Evolutionary conservation across 805 yeast species (phyloP).

Genomic region (Candida coquimbonensis): DNA sequence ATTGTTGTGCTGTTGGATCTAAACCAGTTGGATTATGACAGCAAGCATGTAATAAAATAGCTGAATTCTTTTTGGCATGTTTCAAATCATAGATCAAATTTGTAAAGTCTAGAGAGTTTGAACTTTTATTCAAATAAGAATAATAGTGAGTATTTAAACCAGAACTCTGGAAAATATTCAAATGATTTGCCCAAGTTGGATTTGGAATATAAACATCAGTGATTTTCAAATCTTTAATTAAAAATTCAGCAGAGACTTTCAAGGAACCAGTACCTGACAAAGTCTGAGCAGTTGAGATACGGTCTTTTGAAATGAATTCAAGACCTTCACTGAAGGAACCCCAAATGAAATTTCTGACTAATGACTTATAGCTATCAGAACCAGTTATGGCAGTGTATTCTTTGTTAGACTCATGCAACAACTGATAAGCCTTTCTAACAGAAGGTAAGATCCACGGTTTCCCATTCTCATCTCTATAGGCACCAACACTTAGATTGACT

Average conservation of each 20-base stretch:
- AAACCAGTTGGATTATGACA: conserved; percentile 98
- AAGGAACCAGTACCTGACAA: conserved; percentile 94
- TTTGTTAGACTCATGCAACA: conserved; percentile 53
- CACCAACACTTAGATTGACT: conserved; percentile 47
- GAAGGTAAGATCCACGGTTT: conserved; percentile 84
- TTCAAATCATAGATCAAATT: conserved; percentile 55
- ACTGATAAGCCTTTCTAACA: conserved; percentile 46
- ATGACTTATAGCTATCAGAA: conserved; percentile 53
- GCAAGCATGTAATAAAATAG: conserved; percentile 83
- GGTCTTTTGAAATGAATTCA: conserved; percentile 42
- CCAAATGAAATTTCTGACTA: conserved; percentile 67
- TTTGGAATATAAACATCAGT: conserved; percentile 58
- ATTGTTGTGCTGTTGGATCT: conserved; percentile 77
- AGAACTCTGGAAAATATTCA: conserved; percentile 67
- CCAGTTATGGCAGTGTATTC: conserved; percentile 89
- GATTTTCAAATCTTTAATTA: conserved; percentile 50
- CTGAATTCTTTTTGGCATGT: conserved; percentile 48
- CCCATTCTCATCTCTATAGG: conserved; percentile 87
- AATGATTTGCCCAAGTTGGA: conserved; percentile 95
- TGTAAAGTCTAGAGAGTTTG: conserved; percentile 58
- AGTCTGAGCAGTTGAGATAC: conserved; percentile 82
- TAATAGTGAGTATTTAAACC: conserved; percentile 61
- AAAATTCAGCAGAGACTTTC: conserved; percentile 75
- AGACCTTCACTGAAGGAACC: conserved; percentile 55
- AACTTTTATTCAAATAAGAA: conserved; percentile 59